Evolutionary conservation across 345 rosid species (phyloP), one percentile per base, ranked within the genome.

Genomic region (Turnera subulata): DNA sequence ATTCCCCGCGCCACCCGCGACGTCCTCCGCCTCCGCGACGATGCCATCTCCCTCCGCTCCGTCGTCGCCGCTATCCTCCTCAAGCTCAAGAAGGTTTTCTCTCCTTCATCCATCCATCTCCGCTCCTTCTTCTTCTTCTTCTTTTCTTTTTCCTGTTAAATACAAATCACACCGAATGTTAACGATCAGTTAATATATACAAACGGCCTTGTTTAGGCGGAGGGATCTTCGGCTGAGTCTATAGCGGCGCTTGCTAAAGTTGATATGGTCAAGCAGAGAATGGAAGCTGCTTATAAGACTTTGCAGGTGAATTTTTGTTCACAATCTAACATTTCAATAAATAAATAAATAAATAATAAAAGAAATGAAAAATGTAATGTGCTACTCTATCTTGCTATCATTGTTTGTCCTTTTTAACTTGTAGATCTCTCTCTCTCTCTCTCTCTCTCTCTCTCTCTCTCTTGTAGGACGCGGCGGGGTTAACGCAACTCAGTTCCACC

Each of bases 1-100:
- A 90, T 89, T 42, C 99, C 99, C 6, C 94, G 97, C 17, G 96
- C 94, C 61, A 79, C 94, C 0, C 95, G 99, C 38, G 99, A 93
- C 58, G 88, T 89, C 19, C 73, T 89, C 58, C 97, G 96, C 46
- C 88, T 93, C 59, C 90, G 94, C 0, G 99, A 89, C 53, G 99
- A 93, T 50, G 97, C 97, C 6, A 73, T 84, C 39, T 85, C 96
- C 38, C 83, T 93, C 58, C 97, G 99, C 56, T 62, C 54, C 32
- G 79, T 97, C 21, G 86, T 84, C 52, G 82, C 85, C 46, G 89
- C 83, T 47, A 93, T 93, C 62, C 88, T 89, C 52, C 88, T 83
- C 68, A 93, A 87, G 87, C 90, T 93, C 73, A 85, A 87, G 69
- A 89, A 85, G 91, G 97, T 84, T 24, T 19, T 44, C 17, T 23